Evolutionary conservation across 257 asterid species (phyloP).

Genomic region (Fraxinus pennsylvanica): DNA sequence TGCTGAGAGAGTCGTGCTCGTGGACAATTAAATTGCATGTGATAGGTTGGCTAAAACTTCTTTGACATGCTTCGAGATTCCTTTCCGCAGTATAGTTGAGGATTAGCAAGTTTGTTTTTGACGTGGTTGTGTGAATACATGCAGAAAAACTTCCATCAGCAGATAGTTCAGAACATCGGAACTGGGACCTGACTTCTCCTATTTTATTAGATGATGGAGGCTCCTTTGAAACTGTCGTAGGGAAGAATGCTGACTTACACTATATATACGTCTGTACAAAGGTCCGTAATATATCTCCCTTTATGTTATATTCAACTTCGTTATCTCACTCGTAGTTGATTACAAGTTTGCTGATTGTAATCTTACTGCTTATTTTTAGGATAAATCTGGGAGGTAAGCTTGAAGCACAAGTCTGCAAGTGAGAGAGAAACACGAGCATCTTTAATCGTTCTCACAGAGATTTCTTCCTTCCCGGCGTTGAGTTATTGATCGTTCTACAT

Average conservation of each 20-base stretch:
- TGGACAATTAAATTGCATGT: conserved; percentile 68
- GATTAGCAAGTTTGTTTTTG: background rate
- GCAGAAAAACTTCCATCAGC: conserved; percentile 55
- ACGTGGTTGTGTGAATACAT: background rate
- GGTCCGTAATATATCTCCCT: conserved; percentile 38
- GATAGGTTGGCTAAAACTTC: conserved; percentile 49
- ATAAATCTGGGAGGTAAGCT: background rate
- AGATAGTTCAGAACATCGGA: conserved; percentile 35
- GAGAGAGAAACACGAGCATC: background rate
- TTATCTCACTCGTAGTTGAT: background rate
- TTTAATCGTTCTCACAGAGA: background rate
- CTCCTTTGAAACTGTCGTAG: conserved; percentile 37
- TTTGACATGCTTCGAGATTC: background rate
- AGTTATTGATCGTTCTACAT: background rate
- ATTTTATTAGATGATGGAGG: conserved; percentile 51
- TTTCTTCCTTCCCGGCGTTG: background rate
- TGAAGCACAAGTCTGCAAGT: background rate
- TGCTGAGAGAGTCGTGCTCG: conserved; percentile 48
- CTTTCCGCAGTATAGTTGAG: background rate
- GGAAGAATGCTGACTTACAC: conserved; percentile 58
- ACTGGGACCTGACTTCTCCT: conserved; percentile 51
- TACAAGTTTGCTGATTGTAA: background rate
- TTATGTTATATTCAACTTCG: background rate
- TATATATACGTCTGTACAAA: conserved; percentile 71
- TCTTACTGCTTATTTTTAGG: background rate